Evolutionary conservation across 1,139 yeast species (phyloP), one percentile per base, ranked within the genome.

Genomic region (Blastobotrys apis): DNA sequence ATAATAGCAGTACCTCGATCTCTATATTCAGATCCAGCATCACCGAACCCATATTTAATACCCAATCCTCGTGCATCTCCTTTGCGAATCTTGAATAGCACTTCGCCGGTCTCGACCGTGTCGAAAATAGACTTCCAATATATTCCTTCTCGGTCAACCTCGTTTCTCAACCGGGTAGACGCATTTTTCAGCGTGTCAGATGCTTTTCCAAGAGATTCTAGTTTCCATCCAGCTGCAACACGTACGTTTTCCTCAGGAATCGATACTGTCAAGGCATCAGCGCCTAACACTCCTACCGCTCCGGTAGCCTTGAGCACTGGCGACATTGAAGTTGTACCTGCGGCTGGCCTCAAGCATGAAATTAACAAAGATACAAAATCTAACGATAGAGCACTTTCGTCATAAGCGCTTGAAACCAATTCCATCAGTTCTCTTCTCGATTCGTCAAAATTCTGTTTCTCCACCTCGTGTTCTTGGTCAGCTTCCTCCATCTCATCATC

Each of bases 11-110:
- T 67, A 1, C 97, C 97, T 51, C 77, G 75, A 54, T 86, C 94
- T 44, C 67, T 66, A 56, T 77, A 85, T 29, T 73, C 76, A 1
- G 95, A 85, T 0, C 97, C 98, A 0, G 95, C 80, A 62, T 88
- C 97, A 8, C 84, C 92, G 64, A 78, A 92, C 0, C 97, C 97
- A 59, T 84, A 90, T 57, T 85, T 86, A 30, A 90, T 83, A 1
- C 90, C 94, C 35, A 90, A 66, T 32, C 78, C 78, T 37, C 71
- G 54, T 60, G 81, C 62, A 10, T 62, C 62, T 19, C 71, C 71
- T 45, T 78, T 83, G 46, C 81, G 73, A 31, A 82, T 72, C 56
- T 84, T 84, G 58, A 82, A 82, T 15, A 90, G 66, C 1, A 84
- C 82, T 57, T 88, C 97, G 39, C 83, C 78, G 12, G 72, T 72